Percentiles rank a stretch among this genome's conserved stretches.
These are phyloP conservation scores for Ottelia alismoides DNA, from an alignment of 106 monocot genomes.

Conservation along the genomic window DNA sequence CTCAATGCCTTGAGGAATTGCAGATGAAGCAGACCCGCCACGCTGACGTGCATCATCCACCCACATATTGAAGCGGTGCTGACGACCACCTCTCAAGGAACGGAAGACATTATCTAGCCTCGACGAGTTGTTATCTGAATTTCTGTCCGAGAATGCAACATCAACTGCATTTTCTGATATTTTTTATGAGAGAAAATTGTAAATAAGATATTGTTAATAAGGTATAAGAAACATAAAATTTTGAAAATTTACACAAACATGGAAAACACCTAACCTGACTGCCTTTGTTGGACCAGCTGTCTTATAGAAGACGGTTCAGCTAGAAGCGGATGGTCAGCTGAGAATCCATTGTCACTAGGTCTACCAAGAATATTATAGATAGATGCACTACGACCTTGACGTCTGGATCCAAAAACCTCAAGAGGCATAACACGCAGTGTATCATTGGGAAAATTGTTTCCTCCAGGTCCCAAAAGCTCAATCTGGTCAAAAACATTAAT, in stretches of 20 bases:
- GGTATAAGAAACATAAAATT: no score
- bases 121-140: constrained; percentile 52
- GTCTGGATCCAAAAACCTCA: constrained; percentile 83
- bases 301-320: constrained; percentile 59
- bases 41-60: constrained; percentile 69
- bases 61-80: constrained; percentile 86
- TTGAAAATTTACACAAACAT: no score
- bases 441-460: constrained; percentile 51
- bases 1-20: constrained; percentile 66
- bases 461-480: constrained; percentile 60
- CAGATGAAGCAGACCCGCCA: constrained; percentile 30
- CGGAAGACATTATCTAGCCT: constrained; percentile 83
- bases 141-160: constrained; percentile 77
- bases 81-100: constrained; percentile 58
- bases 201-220: no score
- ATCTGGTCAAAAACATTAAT: constrained; percentile 96
- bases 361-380: constrained; percentile 81
- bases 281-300: constrained; percentile 45
- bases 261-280: constrained; percentile 46
- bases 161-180: constrained; percentile 65
- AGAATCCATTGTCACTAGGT: constrained; percentile 44
- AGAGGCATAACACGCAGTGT: constrained; percentile 79
- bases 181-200: no score
- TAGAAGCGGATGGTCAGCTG: constrained; percentile 72
- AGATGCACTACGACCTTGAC: constrained; percentile 64